Evolutionary conservation across 2,329 filamentous ascomycete species (phyloP).

Genomic region (Leptographium procerum): DNA sequence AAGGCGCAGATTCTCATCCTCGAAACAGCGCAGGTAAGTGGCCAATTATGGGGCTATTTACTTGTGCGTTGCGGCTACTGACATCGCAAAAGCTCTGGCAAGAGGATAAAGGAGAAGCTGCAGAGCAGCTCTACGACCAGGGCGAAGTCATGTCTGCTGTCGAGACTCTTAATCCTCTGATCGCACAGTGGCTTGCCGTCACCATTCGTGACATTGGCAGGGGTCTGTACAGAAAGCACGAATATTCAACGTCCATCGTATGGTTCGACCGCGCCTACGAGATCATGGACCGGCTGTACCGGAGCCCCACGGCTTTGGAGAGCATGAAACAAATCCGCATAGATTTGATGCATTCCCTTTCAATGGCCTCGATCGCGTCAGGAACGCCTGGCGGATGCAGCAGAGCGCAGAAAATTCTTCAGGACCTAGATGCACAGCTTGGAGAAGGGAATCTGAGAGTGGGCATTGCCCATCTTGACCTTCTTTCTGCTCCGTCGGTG

Average conservation of each 20-base stretch:
- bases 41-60: not conserved
- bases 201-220: constrained; percentile 63
- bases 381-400: constrained; percentile 30
- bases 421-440: constrained; percentile 49
- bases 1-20: constrained; percentile 54
- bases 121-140: constrained; percentile 34
- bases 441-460: constrained; percentile 51
- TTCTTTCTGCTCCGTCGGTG: constrained; percentile 39
- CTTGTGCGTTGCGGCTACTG: not conserved
- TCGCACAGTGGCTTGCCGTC: constrained; percentile 53
- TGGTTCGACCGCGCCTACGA: constrained; percentile 65
- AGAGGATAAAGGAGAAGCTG: not conserved
- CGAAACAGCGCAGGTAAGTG: constrained; percentile 50
- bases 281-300: constrained; percentile 37
- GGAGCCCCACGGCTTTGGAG: not conserved
- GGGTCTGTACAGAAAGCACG: constrained; percentile 36
- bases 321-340: constrained; percentile 43
- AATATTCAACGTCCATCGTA: constrained; percentile 44
- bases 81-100: not conserved
- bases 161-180: constrained; percentile 30
- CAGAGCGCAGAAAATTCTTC: constrained; percentile 46
- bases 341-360: constrained; percentile 52
- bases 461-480: constrained; percentile 55
- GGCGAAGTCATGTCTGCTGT: constrained; percentile 38
- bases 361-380: constrained; percentile 41